These are phyloP conservation scores for Debaryomyces sp. DNA, from an alignment of 1,139 yeast genomes.

Conservation along the genomic window DNA sequence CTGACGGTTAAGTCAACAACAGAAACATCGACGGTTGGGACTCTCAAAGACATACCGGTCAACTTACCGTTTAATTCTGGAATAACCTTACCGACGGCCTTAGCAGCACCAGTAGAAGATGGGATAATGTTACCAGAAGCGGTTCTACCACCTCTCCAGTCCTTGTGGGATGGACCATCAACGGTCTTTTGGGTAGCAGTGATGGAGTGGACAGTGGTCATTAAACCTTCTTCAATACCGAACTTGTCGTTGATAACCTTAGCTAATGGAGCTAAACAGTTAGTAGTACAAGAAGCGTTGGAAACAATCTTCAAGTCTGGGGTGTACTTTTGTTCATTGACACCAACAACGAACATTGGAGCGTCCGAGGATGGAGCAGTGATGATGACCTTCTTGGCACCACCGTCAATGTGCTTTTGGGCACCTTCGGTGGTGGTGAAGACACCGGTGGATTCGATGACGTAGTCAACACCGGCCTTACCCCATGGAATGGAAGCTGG, in stretches of 20 bases:
- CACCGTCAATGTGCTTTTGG: conserved; percentile 77
- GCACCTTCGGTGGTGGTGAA: conserved; percentile 81
- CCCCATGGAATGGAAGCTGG: conserved; percentile 87
- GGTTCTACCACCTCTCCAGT: conserved; percentile 95
- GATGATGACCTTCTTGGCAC: conserved; percentile 88
- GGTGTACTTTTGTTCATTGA: conserved; percentile 73
- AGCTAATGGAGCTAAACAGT: conserved; percentile 89
- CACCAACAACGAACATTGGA: conserved; percentile 89
- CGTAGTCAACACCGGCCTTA: conserved; percentile 71
- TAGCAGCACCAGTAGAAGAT: conserved; percentile 91
- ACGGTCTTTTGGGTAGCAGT: conserved; percentile 92
- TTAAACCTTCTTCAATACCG: conserved; percentile 84
- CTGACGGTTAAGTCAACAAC: conserved; percentile 55
- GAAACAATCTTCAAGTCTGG: conserved; percentile 72
- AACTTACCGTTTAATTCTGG: conserved; percentile 87
- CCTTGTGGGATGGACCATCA: conserved; percentile 91
- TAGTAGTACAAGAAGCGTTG: conserved; percentile 89
- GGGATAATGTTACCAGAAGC: conserved; percentile 90
- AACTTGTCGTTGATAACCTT: conserved; percentile 78
- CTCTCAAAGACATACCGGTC: conserved; percentile 88
- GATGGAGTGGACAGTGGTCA: conserved; percentile 91
- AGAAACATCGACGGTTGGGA: conserved; percentile 85
- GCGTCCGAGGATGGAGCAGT: conserved; percentile 89
- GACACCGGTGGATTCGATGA: conserved; percentile 88
- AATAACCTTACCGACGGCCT: conserved; percentile 90